Evolutionary conservation across 2,329 filamentous ascomycete genomes (phyloP), one percentile per base, ranked within the genome.

Genomic region (Madurella fahalii): DNA sequence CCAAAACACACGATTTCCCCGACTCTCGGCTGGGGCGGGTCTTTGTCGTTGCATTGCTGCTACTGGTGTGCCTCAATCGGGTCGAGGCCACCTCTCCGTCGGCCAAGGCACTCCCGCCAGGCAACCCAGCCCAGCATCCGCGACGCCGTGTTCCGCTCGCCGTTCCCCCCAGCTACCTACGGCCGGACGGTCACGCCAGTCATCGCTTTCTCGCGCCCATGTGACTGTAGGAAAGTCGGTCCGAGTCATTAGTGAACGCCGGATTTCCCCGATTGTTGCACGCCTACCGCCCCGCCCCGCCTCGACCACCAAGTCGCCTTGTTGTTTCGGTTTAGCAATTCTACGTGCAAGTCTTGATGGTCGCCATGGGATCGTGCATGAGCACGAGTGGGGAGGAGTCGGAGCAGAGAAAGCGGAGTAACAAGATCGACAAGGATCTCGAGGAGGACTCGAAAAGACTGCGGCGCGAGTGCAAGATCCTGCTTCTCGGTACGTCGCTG

Each of bases 391-490:
- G 86, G 70, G 91, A 91, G 71, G 90, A 95, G 77, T 84, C 81
- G 71, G 91, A 96, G 70, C 86, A 91, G 80, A 96, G 94, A 82
- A 96, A 97, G 80, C 85, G 89, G 74, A 96, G 91, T 73, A 91
- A 96, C 75, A 87, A 87, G 72, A 99, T 99, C 69, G 94, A 99
- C 75, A 89, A 88, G 73, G 87, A 84, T 66, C 80, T 99, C 59
- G 93, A 97, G 71, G 93, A 97, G 71, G 94, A 99, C 72, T 95
- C 91, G 50, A 90, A 90, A 72, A 84, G 89, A 71, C 78, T 97
- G 78, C 86, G 92, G 71, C 84, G 91, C 77, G 94, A 99, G 87
- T 97, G 94, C 90, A 99, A 99, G 77, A 97, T 99, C 64, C 76
- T 99, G 58, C 78, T 99, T 52, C 79, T 99, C 65, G 94, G 94